phyloP scores from a whole-genome alignment of 75 land plant species.

The Picea glauca region DNA sequence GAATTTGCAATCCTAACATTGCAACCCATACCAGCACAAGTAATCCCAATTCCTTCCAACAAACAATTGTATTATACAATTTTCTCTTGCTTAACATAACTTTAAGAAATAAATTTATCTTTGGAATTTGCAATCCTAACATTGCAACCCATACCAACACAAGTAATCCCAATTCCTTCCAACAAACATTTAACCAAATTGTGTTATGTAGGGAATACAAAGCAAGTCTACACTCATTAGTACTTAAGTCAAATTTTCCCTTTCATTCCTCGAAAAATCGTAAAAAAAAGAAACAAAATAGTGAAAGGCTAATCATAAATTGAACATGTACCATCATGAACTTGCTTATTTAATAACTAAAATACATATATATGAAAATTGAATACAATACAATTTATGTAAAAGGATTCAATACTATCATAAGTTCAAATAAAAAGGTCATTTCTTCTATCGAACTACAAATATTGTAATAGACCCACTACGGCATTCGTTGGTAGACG shows the following conservation, averaged over 20 bases:
- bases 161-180: conserved; percentile 49
- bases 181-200: conserved; percentile 38
- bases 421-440: neutral
- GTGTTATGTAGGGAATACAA: conserved; percentile 25
- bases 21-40: conserved; percentile 49
- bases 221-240: neutral
- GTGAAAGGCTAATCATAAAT: neutral
- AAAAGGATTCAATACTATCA: too few species aligned
- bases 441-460: neutral
- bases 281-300: neutral
- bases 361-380: too few species aligned
- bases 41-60: conserved; percentile 50
- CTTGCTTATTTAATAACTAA: neutral
- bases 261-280: neutral
- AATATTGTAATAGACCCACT: neutral
- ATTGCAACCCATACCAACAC: conserved; percentile 49
- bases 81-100: neutral
- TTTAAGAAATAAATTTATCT: conserved; percentile 26
- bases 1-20: conserved; percentile 50
- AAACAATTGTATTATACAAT: conserved; percentile 7
- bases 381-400: too few species aligned
- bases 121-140: conserved; percentile 48
- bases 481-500: neutral
- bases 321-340: neutral
- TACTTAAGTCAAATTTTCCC: neutral